Base-by-base conservation (phyloP, 148 eudicot species). In the Chenopodium album region DNA sequence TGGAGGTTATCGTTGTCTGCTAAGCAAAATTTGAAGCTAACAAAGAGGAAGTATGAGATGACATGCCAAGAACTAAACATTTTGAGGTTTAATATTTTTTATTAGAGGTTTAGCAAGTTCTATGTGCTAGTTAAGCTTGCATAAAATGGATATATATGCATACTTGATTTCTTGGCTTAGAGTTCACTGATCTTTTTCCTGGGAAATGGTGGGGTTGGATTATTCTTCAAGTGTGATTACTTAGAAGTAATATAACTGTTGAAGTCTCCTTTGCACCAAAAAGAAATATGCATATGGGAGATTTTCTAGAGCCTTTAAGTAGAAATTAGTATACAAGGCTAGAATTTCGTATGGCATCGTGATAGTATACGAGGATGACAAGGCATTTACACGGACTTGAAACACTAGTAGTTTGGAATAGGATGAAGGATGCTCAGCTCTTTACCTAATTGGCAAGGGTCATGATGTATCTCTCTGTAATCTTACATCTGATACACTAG, bases 1-100 rank as follows among this genome's bases (percentile, higher is more conserved):
- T 86, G 91, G 82, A 94, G 88, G 87, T 86, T 94, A 47, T 88
- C 88, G 19, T 83, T 67, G 79, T 92, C 94, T 41, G 94, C 92
- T 16, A 37, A 26, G 86, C 86, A 82, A 12, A 83, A 26, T 67
- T 64, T 76, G 73, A 75, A 22, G 83, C 44, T 48, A 34, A 73
- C 71, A 46, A 80, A 63, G 78, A 85, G 72, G 63, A 80, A 65
- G 31, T 44, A 80, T 52, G 87, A 78, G 80, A 85, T 60, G 52
- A 79, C 59, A 79, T 7, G 54, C 66, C 47, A 4, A 17, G 41
- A 69, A 70, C 69, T 65, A 19, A 52, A 48, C 76, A 85, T 85
- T 32, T 16, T 73, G 72, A 9, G 75, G 54, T 34, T 34, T 63
- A 0, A 41, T 76, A 17, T 70, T 12, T 4, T 19, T 50, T 48